phyloP scores from a whole-genome alignment of 2,329 filamentous ascomycete species.

The Conoideocrella luteorostrata region DNA sequence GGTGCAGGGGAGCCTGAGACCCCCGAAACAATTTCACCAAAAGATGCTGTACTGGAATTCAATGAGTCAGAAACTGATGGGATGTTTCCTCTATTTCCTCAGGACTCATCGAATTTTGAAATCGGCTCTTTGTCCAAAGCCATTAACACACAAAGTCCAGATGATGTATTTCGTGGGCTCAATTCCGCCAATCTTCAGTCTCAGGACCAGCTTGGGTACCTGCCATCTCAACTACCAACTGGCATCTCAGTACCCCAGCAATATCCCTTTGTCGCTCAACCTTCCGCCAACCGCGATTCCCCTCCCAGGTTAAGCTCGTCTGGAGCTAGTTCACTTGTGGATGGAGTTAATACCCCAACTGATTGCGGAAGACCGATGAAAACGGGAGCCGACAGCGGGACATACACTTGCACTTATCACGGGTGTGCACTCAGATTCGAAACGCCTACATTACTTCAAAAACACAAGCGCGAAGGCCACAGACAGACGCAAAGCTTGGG shows the following conservation, averaged over 20 bases:
- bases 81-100: constrained; percentile 68
- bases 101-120: constrained; percentile 43
- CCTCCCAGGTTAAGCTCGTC: constrained; percentile 36
- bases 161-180: constrained; percentile 14
- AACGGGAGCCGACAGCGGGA: constrained; percentile 70
- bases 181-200: not conserved
- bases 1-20: constrained; percentile 38
- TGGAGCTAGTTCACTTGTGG: constrained; percentile 37
- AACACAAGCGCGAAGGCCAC: constrained; percentile 92
- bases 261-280: constrained; percentile 42
- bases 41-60: constrained; percentile 84
- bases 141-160: constrained; percentile 14
- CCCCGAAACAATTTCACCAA: constrained; percentile 88
- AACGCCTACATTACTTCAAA: constrained; percentile 77
- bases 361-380: constrained; percentile 48
- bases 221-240: constrained; percentile 29
- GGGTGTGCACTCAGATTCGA: constrained; percentile 86
- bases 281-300: constrained; percentile 26
- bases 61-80: constrained; percentile 65
- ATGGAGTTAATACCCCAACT: constrained; percentile 24
- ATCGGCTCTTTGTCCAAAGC: constrained; percentile 33
- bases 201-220: constrained; percentile 9
- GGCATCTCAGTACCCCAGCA: constrained; percentile 41
- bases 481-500: constrained; percentile 56
- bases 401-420: constrained; percentile 94